These are phyloP conservation scores for Melastoma malabathricum DNA, from an alignment of 345 rosid species.

Conservation along the genomic window DNA sequence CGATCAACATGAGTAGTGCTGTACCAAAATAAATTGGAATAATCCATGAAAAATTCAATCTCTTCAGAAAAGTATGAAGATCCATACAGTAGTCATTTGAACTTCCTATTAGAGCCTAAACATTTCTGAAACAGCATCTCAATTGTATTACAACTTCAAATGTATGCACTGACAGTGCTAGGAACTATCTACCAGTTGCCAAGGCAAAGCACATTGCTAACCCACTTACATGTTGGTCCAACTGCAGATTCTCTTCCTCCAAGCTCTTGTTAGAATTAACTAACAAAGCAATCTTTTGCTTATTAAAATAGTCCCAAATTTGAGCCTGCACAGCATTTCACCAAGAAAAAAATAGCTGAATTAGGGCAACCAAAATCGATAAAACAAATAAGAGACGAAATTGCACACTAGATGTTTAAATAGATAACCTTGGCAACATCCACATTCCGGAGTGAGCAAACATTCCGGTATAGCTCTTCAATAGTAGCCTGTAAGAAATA, in stretches of 20 bases:
- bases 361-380: neutral
- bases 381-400: neutral
- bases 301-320: conserved; percentile 67
- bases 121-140: neutral
- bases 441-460: conserved; percentile 43
- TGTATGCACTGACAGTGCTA: neutral
- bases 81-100: no score
- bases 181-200: no score
- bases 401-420: neutral
- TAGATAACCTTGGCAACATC: conserved; percentile 46
- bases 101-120: no score
- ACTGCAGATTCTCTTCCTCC: conserved; percentile 58
- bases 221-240: conserved; percentile 68
- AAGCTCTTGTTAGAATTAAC: conserved; percentile 27
- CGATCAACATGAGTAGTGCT: no score
- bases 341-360: conserved; percentile 4
- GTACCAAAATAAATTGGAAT: no score
- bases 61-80: no score
- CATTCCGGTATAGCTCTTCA: conserved; percentile 53
- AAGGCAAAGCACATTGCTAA: conserved; percentile 3
- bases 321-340: conserved; percentile 21
- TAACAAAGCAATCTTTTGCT: conserved; percentile 26
- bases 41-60: no score
- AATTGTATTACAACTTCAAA: neutral
- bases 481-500: conserved; percentile 50